Evolutionary conservation across 345 rosid species (phyloP).

Genomic region (Triadica sebifera): DNA sequence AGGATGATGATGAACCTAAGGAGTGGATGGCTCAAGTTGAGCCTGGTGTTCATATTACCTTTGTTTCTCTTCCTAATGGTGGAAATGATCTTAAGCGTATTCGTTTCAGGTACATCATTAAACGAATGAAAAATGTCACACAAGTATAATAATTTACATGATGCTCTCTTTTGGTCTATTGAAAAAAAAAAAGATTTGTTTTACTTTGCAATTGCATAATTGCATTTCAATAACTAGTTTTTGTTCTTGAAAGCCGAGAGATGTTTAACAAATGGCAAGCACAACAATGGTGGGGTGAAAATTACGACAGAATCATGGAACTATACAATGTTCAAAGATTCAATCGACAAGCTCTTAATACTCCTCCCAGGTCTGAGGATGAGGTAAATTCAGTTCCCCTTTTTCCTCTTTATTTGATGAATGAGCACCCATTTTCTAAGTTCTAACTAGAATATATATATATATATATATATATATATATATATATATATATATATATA

Average conservation of each 20-base stretch:
- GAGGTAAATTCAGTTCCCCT: constrained; percentile 43
- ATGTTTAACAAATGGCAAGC: constrained; percentile 98
- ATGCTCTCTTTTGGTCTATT: too few relatives aligned
- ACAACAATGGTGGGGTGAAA: constrained; percentile 98
- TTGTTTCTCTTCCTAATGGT: constrained; percentile 80
- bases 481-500: too few relatives aligned
- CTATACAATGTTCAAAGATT: constrained; percentile 96
- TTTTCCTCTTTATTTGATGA: too few relatives aligned
- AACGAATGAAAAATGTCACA: too few relatives aligned
- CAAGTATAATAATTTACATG: too few relatives aligned
- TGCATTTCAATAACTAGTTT: neutral
- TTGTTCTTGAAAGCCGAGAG: constrained; percentile 67
- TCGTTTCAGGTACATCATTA: neutral
- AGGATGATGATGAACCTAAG: constrained; percentile 77
- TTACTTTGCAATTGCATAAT: too few relatives aligned
- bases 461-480: too few relatives aligned
- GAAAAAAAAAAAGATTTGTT: too few relatives aligned
- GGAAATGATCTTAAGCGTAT: constrained; percentile 91
- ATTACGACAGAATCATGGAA: constrained; percentile 90
- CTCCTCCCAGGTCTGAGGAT: constrained; percentile 89
- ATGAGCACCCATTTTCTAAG: too few relatives aligned
- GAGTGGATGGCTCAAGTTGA: constrained; percentile 99
- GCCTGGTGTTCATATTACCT: constrained; percentile 97
- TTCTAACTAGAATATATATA: too few relatives aligned
- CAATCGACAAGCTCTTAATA: constrained; percentile 87